Percentiles rank a stretch among this genome's conserved stretches.
phyloP scores from a whole-genome alignment of 257 asterid genomes.

The Fraxinus quadrangulata region DNA sequence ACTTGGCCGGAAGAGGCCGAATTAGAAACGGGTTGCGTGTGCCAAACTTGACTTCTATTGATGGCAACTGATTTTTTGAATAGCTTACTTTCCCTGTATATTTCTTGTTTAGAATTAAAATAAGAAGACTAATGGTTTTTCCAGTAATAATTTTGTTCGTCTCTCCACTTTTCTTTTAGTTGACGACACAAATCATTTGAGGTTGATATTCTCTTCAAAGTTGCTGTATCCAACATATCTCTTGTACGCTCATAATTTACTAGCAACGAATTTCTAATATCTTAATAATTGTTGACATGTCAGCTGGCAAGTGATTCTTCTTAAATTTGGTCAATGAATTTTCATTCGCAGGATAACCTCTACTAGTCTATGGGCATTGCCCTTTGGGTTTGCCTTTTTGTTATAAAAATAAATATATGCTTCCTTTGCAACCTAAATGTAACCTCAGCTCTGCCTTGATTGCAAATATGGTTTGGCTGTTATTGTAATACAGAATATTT shows the following conservation, averaged over 20 bases:
- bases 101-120: background rate
- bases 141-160: background rate
- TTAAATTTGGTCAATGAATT: background rate
- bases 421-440: background rate
- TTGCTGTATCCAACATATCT: background rate
- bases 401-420: background rate
- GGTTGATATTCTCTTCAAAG: background rate
- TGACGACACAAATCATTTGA: background rate
- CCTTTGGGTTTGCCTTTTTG: background rate
- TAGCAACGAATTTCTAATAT: background rate
- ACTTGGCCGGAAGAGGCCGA: no score
- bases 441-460: background rate
- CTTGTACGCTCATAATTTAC: background rate
- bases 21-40: no score
- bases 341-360: background rate
- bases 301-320: background rate
- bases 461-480: background rate
- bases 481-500: background rate
- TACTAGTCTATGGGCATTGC: background rate
- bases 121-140: background rate
- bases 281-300: background rate
- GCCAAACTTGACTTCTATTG: background rate
- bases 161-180: background rate
- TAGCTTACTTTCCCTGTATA: background rate
- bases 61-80: background rate